These are phyloP conservation scores for Pyricularia pennisetigena DNA, from an alignment of 2,329 filamentous ascomycete species.

Conservation along the genomic window DNA sequence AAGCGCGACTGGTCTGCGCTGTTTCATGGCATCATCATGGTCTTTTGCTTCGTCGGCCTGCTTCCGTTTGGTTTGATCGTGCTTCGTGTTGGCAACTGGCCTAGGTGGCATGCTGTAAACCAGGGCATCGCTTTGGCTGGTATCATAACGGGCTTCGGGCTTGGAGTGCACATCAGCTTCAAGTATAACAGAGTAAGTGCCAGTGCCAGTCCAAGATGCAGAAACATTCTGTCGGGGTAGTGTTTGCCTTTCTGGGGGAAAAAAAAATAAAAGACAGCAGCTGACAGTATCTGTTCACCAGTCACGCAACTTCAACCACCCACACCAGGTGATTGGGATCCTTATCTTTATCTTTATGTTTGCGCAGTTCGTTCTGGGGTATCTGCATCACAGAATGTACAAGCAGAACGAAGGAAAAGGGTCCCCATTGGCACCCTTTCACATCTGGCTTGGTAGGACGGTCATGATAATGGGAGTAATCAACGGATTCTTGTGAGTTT, in stretches of 20 bases:
- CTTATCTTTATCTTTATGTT: slow-evolving; percentile 41
- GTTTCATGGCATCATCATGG: slow-evolving; percentile 42
- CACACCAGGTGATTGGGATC: slow-evolving; percentile 51
- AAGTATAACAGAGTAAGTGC: slow-evolving; percentile 44
- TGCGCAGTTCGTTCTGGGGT: slow-evolving; percentile 42
- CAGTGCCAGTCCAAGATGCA: background rate
- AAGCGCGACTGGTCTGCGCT: slow-evolving; percentile 28
- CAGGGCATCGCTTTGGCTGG: slow-evolving; percentile 39
- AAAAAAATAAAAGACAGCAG: background rate
- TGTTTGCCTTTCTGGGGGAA: background rate
- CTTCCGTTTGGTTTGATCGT: slow-evolving; percentile 47
- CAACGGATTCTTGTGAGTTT: slow-evolving; percentile 46
- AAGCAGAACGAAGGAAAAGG: slow-evolving; percentile 37
- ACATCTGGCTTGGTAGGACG: slow-evolving; percentile 47
- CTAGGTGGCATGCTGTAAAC: slow-evolving; percentile 43
- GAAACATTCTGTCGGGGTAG: background rate
- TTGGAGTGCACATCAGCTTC: slow-evolving; percentile 43
- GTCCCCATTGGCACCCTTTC: slow-evolving; percentile 26
- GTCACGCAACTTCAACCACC: slow-evolving; percentile 40
- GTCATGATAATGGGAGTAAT: slow-evolving; percentile 42
- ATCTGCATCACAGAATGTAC: slow-evolving; percentile 44
- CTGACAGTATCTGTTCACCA: slow-evolving; percentile 13
- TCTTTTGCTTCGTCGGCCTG: slow-evolving; percentile 41
- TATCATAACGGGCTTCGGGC: slow-evolving; percentile 35
- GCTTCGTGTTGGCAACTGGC: slow-evolving; percentile 38